Evolutionary conservation across 257 asterid species (phyloP), one percentile per base, ranked within the genome.

Genomic region (Oldenlandia corymbosa): DNA sequence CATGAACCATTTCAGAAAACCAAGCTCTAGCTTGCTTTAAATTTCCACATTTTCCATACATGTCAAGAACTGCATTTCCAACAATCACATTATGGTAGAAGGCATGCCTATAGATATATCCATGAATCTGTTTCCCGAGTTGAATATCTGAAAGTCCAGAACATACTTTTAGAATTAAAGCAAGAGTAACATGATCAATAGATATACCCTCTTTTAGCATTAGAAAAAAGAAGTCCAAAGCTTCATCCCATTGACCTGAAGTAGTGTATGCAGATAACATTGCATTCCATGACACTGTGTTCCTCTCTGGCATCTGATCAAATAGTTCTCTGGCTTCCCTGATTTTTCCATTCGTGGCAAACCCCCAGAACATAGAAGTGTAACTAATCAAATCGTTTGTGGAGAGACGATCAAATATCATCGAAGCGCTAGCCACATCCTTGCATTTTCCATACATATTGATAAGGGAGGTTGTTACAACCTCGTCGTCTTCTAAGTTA

Each of bases 41-140:
- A 54, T 54, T 54, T 54, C 60, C 60, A 54, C 60, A 54, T 54
- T 54, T 54, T 54, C 60, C 60, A 54, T 54, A 54, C 60, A 54
- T 54, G 60, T 54, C 34, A 54, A 54, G 39, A 28, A 54, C 41
- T 23, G 60, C 60, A 54, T 54, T 54, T 39, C 41, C 60, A 30
- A 54, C 60, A 13, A 54, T 27, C 41, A 54, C 10, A 28, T 54
- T 30, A 28, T 0, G 39, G 60, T 54, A 30, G 20, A 54, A 14
- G 16, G 60, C 24, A 30, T 54, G 42, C 24, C 60, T 54, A 54
- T 54, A 54, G 41, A 54, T 10, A 54, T 28, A 54, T 54, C 60
- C 60, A 54, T 54, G 60, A 54, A 54, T 41, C 16, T 54, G 60
- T 54, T 54, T 54, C 60, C 60, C 60, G 1, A 54, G 41, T 54